phyloP scores from a whole-genome alignment of 768 basidiomycete genomes.

The Tylopilus intermedius region DNA sequence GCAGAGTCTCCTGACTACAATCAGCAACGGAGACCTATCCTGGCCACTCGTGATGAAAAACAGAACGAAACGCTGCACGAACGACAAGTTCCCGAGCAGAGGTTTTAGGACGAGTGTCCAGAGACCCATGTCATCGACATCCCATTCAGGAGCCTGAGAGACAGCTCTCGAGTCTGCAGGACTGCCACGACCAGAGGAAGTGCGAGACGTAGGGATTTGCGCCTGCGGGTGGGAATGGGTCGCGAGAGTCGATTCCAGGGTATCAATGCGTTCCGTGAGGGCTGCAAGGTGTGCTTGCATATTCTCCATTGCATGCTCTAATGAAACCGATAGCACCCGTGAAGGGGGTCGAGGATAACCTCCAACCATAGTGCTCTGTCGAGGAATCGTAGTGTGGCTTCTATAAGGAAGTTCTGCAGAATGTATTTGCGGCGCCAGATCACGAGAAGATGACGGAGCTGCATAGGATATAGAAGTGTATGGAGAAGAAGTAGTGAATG shows the following conservation, averaged over 20 bases:
- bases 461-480: constrained; percentile 36
- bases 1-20: constrained; percentile 68
- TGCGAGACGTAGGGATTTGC: constrained; percentile 40
- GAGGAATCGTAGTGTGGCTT: constrained; percentile 30
- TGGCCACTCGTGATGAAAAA: constrained; percentile 56
- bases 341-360: constrained; percentile 42
- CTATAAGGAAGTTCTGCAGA: constrained; percentile 35
- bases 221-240: constrained; percentile 24
- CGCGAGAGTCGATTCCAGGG: constrained; percentile 44
- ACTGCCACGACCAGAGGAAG: constrained; percentile 40
- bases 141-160: constrained; percentile 44
- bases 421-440: constrained; percentile 35
- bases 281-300: constrained; percentile 81
- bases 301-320: constrained; percentile 76
- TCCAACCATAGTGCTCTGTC: constrained; percentile 32
- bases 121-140: constrained; percentile 77
- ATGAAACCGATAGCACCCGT: constrained; percentile 22
- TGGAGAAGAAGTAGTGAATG: constrained; percentile 35
- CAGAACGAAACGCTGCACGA: constrained; percentile 44
- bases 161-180: constrained; percentile 31
- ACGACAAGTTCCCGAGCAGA: constrained; percentile 45
- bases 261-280: constrained; percentile 77
- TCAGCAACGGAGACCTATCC: constrained; percentile 57
- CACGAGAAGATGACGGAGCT: constrained; percentile 36
- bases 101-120: constrained; percentile 75